A percentile compares a stretch with the other conserved stretches of the same genome.
Conservation (phyloP, 345 rosid species). For the Dipteronia sinensis region DNA sequence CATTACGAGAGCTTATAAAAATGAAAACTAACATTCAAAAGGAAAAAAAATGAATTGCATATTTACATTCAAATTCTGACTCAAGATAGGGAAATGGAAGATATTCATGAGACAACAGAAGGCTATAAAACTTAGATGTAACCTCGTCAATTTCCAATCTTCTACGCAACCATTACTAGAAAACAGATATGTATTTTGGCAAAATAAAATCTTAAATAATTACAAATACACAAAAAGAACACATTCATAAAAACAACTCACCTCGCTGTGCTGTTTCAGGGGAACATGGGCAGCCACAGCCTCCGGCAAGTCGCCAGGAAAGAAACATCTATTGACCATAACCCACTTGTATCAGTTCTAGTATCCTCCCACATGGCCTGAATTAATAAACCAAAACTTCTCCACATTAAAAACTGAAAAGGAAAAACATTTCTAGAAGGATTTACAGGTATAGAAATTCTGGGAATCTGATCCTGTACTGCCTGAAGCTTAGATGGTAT, state of each 20-base stretch:
- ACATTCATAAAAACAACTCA: slow-evolving; percentile 22
- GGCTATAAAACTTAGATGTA: background rate
- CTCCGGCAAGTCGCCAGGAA: slow-evolving; percentile 67
- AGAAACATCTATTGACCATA: slow-evolving; percentile 54
- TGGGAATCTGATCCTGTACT: slow-evolving; percentile 11
- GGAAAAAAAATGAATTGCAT: background rate
- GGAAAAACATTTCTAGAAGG: background rate
- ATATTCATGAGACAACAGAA: slow-evolving; percentile 7
- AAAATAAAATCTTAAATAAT: background rate
- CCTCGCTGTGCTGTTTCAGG: slow-evolving; percentile 68
- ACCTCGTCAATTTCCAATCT: too few relatives aligned
- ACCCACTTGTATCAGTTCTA: slow-evolving; percentile 58
- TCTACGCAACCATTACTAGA: background rate
- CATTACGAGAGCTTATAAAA: slow-evolving; percentile 6
- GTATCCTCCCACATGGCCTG: slow-evolving; percentile 80
- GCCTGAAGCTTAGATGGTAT: slow-evolving; percentile 73
- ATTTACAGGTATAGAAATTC: slow-evolving; percentile 7
- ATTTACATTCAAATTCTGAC: background rate
- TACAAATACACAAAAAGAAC: background rate
- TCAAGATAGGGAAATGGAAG: slow-evolving; percentile 7
- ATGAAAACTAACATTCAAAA: background rate
- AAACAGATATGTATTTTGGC: background rate
- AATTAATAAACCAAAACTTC: slow-evolving; percentile 19
- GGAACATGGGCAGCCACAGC: slow-evolving; percentile 57
- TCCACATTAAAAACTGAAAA: slow-evolving; percentile 1